Percentiles rank a stretch among this genome's conserved stretches.
phyloP scores from a whole-genome alignment of 2,329 filamentous ascomycete genomes.

The Cordyceps tenuipes region DNA sequence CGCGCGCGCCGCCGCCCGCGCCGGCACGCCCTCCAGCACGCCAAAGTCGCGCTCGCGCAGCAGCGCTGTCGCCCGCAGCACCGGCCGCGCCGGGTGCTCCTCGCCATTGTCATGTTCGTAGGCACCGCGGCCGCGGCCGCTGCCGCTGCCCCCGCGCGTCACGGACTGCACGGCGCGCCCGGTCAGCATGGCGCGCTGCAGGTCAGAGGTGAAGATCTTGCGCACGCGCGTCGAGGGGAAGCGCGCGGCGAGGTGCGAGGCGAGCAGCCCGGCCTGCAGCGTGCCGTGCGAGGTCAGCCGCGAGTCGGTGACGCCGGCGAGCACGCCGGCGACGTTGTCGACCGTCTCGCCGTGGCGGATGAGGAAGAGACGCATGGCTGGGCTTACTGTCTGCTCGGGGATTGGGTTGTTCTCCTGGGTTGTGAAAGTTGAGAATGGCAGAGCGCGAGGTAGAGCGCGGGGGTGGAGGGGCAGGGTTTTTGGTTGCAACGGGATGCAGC shows the following conservation, averaged over 20 bases:
- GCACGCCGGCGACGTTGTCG: conserved; percentile 74
- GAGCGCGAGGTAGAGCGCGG: background rate
- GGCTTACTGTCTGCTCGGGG: no score
- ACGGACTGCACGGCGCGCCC: conserved; percentile 57
- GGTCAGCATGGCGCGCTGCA: conserved; percentile 65
- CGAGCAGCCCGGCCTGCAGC: conserved; percentile 68
- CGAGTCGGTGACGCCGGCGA: conserved; percentile 74
- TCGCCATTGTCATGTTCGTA: no score
- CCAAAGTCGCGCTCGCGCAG: no score
- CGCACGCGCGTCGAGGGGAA: conserved; percentile 16
- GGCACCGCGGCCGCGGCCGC: no score
- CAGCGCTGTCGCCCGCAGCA: no score
- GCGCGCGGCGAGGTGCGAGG: conserved; percentile 44
- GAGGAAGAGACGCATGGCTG: conserved; percentile 50
- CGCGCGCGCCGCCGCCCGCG: no score
- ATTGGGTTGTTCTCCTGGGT: no score
- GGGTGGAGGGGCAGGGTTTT: background rate
- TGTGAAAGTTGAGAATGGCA: background rate
- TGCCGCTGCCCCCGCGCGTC: no score
- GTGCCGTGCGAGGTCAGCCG: conserved; percentile 73
- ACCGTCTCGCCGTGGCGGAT: conserved; percentile 86
- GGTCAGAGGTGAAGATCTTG: conserved; percentile 63
- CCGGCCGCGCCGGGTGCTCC: no score
- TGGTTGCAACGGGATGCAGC: background rate
- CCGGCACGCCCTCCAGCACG: no score